Evolutionary conservation across 2,329 filamentous ascomycete genomes (phyloP), one percentile per base, ranked within the genome.

Genomic region (Trichophyton rubrum): DNA sequence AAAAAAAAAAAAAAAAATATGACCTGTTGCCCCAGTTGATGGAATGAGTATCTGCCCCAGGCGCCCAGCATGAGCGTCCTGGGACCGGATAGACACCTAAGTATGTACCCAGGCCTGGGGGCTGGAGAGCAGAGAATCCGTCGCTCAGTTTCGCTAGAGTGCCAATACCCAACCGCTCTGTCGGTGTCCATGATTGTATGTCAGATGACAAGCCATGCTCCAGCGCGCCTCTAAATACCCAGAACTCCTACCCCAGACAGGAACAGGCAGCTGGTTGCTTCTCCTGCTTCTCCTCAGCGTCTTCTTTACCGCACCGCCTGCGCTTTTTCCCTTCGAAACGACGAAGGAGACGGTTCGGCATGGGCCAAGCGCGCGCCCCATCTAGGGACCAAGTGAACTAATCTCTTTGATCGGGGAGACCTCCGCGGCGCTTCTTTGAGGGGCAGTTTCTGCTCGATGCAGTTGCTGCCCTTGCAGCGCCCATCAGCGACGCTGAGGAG

Each of bases 401-500:
- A 13, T 27, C 45, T 24, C 49, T 53, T 51, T 30, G 27, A 53
- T 8, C 49, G 13, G 49, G 15, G 22, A 30, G 7, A 9, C 3
- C 49, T 53, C 49, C 49, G 49, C 22, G 49, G 49, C 49, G 49
- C 49, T 53, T 53, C 49, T 53, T 53, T 53, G 22, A 47, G 22
- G 27, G 11, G 4, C 11, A 3, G 33, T 38, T 53, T 53, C 27
- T 17, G 22, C 5, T 24, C 49, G 13, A 27, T 53, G 49, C 49
- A 30, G 22, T 30, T 3, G 49, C 20, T 53, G 43, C 7, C n/a
- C 43, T 47, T 47, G 43, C 43, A 47, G 43, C 43, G 43, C 43
- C 20, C 43, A 47, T 47, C 43, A 20, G 43, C 43, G 9, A 9
- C 43, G 43, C 43, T 2, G 43, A 45, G 40, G n/a, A 43, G n/a